phyloP scores from a whole-genome alignment of 371 early-diverging fungal species.

The Apophysomyces variabilis region DNA sequence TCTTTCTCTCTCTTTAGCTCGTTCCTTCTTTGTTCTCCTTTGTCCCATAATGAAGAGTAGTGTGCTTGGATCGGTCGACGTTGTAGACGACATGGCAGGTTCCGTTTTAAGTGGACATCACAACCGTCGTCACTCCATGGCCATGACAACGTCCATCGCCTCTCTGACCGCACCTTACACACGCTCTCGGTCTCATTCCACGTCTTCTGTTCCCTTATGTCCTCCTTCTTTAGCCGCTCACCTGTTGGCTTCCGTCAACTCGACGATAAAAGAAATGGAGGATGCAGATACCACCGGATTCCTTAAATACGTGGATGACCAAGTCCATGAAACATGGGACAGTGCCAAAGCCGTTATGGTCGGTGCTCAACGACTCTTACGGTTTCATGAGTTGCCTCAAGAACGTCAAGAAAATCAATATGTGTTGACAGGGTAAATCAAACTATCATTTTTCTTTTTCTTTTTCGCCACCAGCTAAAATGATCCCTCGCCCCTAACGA shows the following conservation, averaged over 20 bases:
- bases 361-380: slow-evolving; percentile 59
- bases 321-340: slow-evolving; percentile 51
- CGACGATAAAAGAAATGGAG: slow-evolving; percentile 34
- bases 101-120: neutral
- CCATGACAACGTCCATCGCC: slow-evolving; percentile 3
- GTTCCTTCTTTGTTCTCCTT: neutral
- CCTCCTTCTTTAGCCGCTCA: slow-evolving; percentile 17
- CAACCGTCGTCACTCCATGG: slow-evolving; percentile 6
- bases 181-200: slow-evolving; percentile 26
- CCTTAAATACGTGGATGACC: slow-evolving; percentile 41
- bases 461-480: neutral
- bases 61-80: neutral
- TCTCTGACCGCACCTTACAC: slow-evolving; percentile 6
- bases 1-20: neutral
- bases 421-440: slow-evolving; percentile 50
- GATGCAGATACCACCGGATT: slow-evolving; percentile 39
- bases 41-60: neutral
- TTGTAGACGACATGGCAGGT: neutral
- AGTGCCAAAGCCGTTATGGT: slow-evolving; percentile 54
- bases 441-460: neutral
- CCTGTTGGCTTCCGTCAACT: slow-evolving; percentile 20
- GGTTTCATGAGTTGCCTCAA: slow-evolving; percentile 61
- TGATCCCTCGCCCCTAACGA: neutral
- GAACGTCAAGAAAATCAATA: slow-evolving; percentile 70
- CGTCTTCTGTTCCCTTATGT: neutral